Evolutionary conservation across 2,329 filamentous ascomycete species (phyloP), one percentile per base, ranked within the genome.

Genomic region (Fusarium continuum): DNA sequence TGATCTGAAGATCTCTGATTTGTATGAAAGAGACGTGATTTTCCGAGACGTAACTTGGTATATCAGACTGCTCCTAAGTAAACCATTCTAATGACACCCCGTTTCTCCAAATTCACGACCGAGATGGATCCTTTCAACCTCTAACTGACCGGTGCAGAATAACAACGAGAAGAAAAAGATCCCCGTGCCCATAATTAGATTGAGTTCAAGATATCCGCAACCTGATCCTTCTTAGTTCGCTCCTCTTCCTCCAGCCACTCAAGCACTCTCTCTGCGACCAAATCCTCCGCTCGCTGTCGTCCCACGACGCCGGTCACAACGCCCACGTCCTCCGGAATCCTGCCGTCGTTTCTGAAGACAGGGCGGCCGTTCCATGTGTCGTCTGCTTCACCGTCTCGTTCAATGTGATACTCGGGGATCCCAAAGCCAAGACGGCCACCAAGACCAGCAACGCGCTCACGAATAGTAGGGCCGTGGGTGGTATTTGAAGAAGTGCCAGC

Each of bases 251-350:
- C 49, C 25, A 85, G 56, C 68, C 74, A 77, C 6, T 31, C 58
- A 13, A 83, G 61, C 4, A 84, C 67, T 26, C 67, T 60, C 60
- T 77, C 73, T 0, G 81, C 79, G 4, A 84, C 68, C 49, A 68
- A 70, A 56, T 78, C 72, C 63, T 71, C 78, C 2, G 79, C 73
- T 9, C 69, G 55, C 36, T 70, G 73, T 64, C 73, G 76, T 4
- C 77, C 74, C 5, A 70, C 68, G 8, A 79, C 68, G 6, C 73
- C 67, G 1, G 34, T 48, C 5, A 83, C 76, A 6, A 62, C 25
- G 4, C 77, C 77, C 1, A 80, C 44, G 4, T 61, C 66, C 1
- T 62, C 46, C 1, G 79, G 77, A 6, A 79, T 61, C 2, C 56
- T 58, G 2, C 55, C 58, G 20, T 72, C 70, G 14, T 69, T 54